phyloP scores from a whole-genome alignment of 148 eudicot genomes.

The Salicornia ramosissima region DNA sequence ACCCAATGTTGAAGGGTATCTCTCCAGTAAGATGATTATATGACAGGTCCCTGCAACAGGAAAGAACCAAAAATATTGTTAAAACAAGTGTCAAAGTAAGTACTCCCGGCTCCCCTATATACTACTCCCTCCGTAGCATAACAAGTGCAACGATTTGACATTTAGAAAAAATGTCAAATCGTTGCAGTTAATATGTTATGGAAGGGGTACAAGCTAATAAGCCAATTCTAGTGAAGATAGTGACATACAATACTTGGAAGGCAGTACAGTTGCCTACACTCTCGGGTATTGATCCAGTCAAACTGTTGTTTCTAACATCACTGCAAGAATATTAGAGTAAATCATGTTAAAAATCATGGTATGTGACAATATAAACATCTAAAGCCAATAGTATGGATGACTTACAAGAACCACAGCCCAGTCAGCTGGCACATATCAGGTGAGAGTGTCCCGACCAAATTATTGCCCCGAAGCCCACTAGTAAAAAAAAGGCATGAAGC shows the following conservation, averaged over 20 bases:
- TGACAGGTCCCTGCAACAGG: slow-evolving; percentile 70
- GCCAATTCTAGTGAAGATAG: not conserved
- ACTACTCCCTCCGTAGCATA: no score
- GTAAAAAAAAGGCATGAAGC: not conserved
- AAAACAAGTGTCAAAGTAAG: not conserved
- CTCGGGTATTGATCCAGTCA: slow-evolving; percentile 69
- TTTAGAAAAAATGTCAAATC: no score
- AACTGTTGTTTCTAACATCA: slow-evolving; percentile 93
- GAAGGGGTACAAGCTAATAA: no score
- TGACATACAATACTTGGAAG: slow-evolving; percentile 95
- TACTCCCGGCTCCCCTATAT: no score
- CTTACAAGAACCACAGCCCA: slow-evolving; percentile 99
- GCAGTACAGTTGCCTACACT: slow-evolving; percentile 80
- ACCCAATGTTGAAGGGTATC: slow-evolving; percentile 93
- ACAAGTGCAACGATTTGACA: no score
- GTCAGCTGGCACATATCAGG: slow-evolving; percentile 97
- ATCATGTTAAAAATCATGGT: not conserved
- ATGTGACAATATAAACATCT: not conserved
- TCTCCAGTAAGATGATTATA: slow-evolving; percentile 83
- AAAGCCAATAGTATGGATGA: slow-evolving; percentile 12
- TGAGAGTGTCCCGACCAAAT: slow-evolving; percentile 71
- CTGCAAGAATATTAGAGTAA: slow-evolving; percentile 33
- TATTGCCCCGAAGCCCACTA: slow-evolving; percentile 91
- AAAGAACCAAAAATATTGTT: slow-evolving; percentile 11
- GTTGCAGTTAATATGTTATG: no score